Evolutionary conservation across 2,329 filamentous ascomycete genomes (phyloP).

Genomic region (Claviceps maximensis): DNA sequence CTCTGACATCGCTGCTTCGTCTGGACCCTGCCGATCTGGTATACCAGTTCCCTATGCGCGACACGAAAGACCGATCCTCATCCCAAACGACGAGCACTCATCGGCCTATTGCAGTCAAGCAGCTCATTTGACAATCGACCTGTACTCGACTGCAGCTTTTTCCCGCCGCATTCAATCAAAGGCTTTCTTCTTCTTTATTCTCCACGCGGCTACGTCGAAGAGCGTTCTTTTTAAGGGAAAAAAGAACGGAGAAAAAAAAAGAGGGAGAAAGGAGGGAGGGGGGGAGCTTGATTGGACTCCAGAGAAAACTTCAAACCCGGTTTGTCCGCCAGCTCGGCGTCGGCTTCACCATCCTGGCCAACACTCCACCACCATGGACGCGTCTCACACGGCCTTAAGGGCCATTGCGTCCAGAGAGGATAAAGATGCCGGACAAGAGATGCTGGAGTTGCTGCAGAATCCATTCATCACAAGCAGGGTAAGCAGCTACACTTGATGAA

Average conservation of each 20-base stretch:
- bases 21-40: not conserved
- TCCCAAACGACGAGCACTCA: not conserved
- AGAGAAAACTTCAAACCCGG: not conserved
- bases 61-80: not conserved
- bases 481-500: not conserved
- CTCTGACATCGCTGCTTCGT: not conserved
- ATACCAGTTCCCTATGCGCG: not conserved
- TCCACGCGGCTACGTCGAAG: not conserved
- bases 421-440: slow-evolving; percentile 25
- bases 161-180: not conserved
- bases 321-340: not conserved
- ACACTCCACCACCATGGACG: not conserved
- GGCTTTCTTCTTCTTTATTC: not conserved
- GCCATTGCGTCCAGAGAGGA: slow-evolving; percentile 1
- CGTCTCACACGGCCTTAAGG: not conserved
- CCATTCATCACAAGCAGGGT: slow-evolving; percentile 28
- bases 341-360: not conserved
- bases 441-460: slow-evolving; percentile 35
- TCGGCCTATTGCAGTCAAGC: not conserved
- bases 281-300: not conserved
- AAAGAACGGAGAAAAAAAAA: not conserved
- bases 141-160: not conserved
- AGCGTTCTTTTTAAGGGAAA: not conserved
- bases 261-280: not conserved
- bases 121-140: not conserved